phyloP scores from a whole-genome alignment of 1,139 yeast species.

The Geotrichum bryndzae region DNA sequence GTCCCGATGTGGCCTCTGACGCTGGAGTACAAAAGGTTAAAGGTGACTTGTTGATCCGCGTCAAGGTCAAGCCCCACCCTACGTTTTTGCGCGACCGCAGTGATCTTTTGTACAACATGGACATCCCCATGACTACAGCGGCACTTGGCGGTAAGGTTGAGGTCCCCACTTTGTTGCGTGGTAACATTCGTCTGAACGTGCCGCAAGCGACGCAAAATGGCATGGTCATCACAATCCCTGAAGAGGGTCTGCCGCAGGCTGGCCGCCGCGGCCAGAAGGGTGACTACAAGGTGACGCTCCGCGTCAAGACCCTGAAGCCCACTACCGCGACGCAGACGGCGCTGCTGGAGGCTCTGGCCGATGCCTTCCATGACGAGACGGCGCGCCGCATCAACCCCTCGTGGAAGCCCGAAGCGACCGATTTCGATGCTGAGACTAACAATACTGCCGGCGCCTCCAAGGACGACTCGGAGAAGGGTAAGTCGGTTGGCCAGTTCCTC shows the following conservation, averaged over 20 bases:
- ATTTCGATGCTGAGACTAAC: slow-evolving; percentile 3
- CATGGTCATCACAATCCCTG: slow-evolving; percentile 67
- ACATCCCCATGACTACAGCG: slow-evolving; percentile 90
- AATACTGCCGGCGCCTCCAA: slow-evolving; percentile 1
- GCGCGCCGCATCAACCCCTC: slow-evolving; percentile 66
- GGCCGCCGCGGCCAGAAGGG: slow-evolving; percentile 50
- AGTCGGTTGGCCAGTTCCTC: slow-evolving; percentile 23
- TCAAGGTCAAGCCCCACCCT: slow-evolving; percentile 70
- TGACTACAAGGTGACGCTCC: slow-evolving; percentile 68
- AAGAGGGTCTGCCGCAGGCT: slow-evolving; percentile 76
- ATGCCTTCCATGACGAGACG: slow-evolving; percentile 68
- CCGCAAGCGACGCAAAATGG: slow-evolving; percentile 84
- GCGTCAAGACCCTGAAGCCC: slow-evolving; percentile 68
- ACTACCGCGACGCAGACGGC: slow-evolving; percentile 84
- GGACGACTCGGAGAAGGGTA: slow-evolving; percentile 15
- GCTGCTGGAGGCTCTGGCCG: slow-evolving; percentile 91
- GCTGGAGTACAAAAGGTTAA: slow-evolving; percentile 53
- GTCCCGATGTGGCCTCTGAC: slow-evolving; percentile 50
- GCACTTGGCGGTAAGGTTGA: slow-evolving; percentile 88
- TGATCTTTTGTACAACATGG: slow-evolving; percentile 57
- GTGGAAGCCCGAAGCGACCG: slow-evolving; percentile 28
- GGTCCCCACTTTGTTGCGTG: slow-evolving; percentile 81
- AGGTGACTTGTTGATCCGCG: slow-evolving; percentile 83
- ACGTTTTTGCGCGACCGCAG: slow-evolving; percentile 60
- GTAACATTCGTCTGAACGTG: slow-evolving; percentile 65